Base-by-base conservation (phyloP, 257 asterid species). In the Apocynum venetum region DNA sequence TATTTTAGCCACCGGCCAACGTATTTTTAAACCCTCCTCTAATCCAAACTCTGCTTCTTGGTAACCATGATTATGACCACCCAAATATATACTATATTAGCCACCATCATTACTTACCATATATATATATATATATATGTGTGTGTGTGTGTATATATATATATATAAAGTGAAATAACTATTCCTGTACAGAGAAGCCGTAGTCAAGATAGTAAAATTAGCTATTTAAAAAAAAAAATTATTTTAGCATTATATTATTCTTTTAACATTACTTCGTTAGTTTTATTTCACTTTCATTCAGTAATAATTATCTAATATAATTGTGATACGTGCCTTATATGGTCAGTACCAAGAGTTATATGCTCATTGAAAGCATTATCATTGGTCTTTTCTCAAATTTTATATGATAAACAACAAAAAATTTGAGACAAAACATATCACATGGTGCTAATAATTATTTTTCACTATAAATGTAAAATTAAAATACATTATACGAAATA, bases 1-100 rank as follows among this genome's bases (percentile, higher is more conserved):
- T 65, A 86, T 92, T 77, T 87, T 92, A 73, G 87, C 95, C 31
- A 88, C 91, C 10, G 97, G 97, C 70, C 97, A 92, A 78, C 82
- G 80, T 15, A 89, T 92, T 66, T 92, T 89, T 81, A 81, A 82
- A 67, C 87, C 94, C 48, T 75, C 83, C 44, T 82, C 77, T 66
- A 77, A 82, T 79, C 83, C 80, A 36, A 82, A 72, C 17, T 72
- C 44, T 19, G 81, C 83, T 56, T 83, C 86, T 3, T 87, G 81
- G 80, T 90, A 86, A 83, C 73, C 36, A 35, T 52, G 14, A 74
- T 55, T 44, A 44, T 25, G 31, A 25, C 31, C 31, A 25, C 31
- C 31, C 31, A 25, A 25, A 25, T 25, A 25, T 25, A 25, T 25
- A 25, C 31, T 25, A 25, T 25, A 25, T 25, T 25, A 25, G 31